Conservation (phyloP, 1,284 basidiomycete genomes). For the Ceratobasidium sp. region DNA sequence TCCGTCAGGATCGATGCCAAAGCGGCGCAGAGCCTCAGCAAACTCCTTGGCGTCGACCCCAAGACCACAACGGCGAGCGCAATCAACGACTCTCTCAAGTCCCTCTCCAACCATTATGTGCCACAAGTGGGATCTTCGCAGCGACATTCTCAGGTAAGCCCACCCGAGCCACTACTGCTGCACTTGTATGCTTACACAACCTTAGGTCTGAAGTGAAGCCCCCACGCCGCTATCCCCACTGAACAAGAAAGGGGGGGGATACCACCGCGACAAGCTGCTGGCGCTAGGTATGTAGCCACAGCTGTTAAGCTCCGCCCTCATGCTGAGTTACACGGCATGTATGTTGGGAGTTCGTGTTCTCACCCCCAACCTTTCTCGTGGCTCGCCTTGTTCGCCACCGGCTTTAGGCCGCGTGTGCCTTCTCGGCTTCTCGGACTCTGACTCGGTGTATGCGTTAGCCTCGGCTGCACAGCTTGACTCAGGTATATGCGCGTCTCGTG, state of each 20-base stretch:
- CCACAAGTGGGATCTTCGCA: conserved; percentile 1
- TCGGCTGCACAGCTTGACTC: no score
- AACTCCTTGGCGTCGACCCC: conserved; percentile 12
- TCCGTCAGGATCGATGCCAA: neutral
- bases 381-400: no score
- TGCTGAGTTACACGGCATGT: neutral
- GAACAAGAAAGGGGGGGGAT: neutral
- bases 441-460: no score
- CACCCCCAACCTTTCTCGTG: neutral
- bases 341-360: no score
- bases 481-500: no score
- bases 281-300: neutral
- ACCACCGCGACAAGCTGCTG: neutral
- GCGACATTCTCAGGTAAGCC: neutral
- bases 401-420: no score
- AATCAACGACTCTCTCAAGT: neutral
- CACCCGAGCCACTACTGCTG: neutral
- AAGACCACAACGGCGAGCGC: neutral
- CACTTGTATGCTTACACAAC: neutral
- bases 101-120: neutral
- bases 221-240: neutral
- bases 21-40: neutral
- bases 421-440: no score
- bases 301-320: neutral
- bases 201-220: neutral